phyloP scores from a whole-genome alignment of 805 yeast genomes.

The Zygotorulaspora sp. region DNA sequence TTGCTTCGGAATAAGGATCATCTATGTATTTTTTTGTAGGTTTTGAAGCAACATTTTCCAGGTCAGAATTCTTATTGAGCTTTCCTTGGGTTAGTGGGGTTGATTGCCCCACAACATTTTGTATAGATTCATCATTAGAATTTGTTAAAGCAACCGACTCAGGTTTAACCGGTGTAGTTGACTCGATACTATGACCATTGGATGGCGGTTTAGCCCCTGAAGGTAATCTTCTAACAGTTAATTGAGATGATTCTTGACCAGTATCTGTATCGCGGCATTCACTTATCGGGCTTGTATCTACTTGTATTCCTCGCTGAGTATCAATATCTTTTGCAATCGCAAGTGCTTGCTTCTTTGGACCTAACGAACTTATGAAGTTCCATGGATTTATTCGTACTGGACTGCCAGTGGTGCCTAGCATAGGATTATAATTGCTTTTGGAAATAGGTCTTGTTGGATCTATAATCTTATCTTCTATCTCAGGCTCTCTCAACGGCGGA shows the following conservation, averaged over 20 bases:
- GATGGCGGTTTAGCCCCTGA: constrained; percentile 22
- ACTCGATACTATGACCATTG: constrained; percentile 16
- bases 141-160: constrained; percentile 6
- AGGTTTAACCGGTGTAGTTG: constrained; percentile 19
- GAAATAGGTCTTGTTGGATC: too few species aligned
- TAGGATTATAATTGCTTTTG: constrained; percentile 6
- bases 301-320: constrained; percentile 15
- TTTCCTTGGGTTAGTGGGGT: constrained; percentile 19
- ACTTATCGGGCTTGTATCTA: constrained; percentile 10
- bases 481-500: too few species aligned
- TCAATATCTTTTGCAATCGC: constrained; percentile 22
- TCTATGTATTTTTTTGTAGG: not conserved
- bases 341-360: constrained; percentile 20
- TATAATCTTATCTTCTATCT: too few species aligned
- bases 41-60: not conserved
- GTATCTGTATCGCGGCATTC: constrained; percentile 3
- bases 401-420: constrained; percentile 14
- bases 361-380: constrained; percentile 13
- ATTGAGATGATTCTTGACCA: constrained; percentile 8
- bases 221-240: constrained; percentile 18
- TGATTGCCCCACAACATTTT: constrained; percentile 22
- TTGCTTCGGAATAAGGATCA: not conserved
- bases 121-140: constrained; percentile 13
- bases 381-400: constrained; percentile 14
- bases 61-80: not conserved